Evolutionary conservation across 2,329 filamentous ascomycete genomes (phyloP).

Genomic region (Trichoderma atroviride): DNA sequence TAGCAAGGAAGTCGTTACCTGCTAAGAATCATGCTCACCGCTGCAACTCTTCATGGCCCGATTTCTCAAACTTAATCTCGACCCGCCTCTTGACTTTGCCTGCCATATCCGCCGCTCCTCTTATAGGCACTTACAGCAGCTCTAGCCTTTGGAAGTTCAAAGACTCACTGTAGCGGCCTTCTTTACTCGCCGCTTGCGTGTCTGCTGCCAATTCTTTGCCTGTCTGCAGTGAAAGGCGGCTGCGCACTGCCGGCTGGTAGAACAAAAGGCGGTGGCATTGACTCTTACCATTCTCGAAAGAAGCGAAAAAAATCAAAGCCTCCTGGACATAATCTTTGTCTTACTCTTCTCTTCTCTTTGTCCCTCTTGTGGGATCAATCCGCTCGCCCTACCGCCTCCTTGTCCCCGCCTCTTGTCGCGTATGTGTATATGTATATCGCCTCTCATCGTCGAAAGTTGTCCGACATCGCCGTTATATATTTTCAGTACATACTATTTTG

Average conservation of each 20-base stretch:
- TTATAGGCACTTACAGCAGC: neutral
- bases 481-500: neutral
- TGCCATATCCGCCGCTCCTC: neutral
- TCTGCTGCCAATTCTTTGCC: neutral
- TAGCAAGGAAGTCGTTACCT: constrained; percentile 9
- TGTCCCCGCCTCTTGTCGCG: neutral
- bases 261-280: constrained; percentile 24
- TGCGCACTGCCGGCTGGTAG: constrained; percentile 15
- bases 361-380: constrained; percentile 3
- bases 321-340: neutral
- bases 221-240: neutral
- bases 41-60: neutral
- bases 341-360: constrained; percentile 7
- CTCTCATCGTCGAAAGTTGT: neutral
- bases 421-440: neutral
- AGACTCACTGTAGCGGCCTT: neutral
- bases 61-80: neutral
- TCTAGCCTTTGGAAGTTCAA: neutral
- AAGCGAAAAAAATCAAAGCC: neutral
- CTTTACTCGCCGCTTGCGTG: constrained; percentile 7
- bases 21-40: neutral
- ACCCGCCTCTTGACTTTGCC: neutral
- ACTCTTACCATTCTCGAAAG: neutral
- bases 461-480: neutral
- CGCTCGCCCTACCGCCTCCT: constrained; percentile 3